Evolutionary conservation across 148 eudicot genomes (phyloP).

Genomic region (Bassia scoparia): DNA sequence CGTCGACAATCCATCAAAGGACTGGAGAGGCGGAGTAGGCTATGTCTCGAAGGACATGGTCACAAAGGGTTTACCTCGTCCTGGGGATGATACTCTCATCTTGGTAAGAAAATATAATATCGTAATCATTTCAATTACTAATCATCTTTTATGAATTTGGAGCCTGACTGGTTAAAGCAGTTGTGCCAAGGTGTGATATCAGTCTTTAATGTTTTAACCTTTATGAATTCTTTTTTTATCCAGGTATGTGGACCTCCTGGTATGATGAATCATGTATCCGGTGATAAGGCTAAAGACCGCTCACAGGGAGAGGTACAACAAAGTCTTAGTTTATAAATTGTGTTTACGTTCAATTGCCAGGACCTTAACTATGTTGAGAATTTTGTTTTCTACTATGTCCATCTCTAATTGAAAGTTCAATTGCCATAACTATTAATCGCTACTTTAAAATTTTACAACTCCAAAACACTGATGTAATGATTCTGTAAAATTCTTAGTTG

Average conservation of each 20-base stretch:
- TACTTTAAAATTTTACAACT: no score
- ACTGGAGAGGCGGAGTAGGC: conserved; percentile 91
- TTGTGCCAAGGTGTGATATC: background rate
- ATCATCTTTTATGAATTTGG: background rate
- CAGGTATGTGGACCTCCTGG: conserved; percentile 95
- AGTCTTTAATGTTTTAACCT: background rate
- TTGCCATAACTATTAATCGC: no score
- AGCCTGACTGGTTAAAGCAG: background rate
- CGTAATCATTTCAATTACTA: background rate
- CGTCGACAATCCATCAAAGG: conserved; percentile 75
- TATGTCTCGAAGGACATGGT: conserved; percentile 83
- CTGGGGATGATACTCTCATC: conserved; percentile 76
- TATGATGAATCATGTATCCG: conserved; percentile 79
- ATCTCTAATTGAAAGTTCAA: background rate
- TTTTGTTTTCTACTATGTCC: background rate
- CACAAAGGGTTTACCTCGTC: conserved; percentile 84
- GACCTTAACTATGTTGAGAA: background rate
- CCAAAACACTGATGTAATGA: no score
- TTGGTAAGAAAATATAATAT: no score
- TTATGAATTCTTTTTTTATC: conserved; percentile 2
- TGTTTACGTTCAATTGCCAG: background rate
- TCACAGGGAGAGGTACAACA: conserved; percentile 75
- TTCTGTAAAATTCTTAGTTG: no score
- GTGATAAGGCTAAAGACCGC: conserved; percentile 63
- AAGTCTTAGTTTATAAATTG: background rate